Evolutionary conservation across 352 stramenopile genomes (phyloP), one percentile per base, ranked within the genome.

Genomic region (Phytophthora capsici): DNA sequence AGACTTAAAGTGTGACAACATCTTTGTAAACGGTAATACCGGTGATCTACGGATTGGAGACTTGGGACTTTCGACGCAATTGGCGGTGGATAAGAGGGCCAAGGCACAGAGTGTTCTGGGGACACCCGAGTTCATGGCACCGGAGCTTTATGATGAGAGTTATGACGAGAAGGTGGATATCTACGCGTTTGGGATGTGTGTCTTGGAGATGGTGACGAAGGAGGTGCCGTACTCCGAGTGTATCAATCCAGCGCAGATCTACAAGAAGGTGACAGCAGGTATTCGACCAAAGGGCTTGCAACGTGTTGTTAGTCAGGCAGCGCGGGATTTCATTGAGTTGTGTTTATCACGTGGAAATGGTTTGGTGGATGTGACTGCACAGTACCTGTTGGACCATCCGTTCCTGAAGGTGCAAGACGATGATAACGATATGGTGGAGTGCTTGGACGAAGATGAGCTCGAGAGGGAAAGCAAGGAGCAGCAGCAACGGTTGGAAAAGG

Each of bases 91-190:
- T 65, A 94, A 90, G 59, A 74, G 83, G 20, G 84, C 78, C 1
- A 85, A 87, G 57, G 87, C 88, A 13, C 90, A 94, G 57, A 98
- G 92, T 77, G 96, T 99, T 32, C 78, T 99, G 6, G 98, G 98
- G 7, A 99, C 98, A 53, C 98, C 98, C 6, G 98, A 99, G 74
- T 99, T 99, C 69, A 99, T 99, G 98, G 97, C 98, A 2, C 98
- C 98, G 0, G 98, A 99, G 70, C 84, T 99, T 25, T 99, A 99
- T 71, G 97, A 99, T 53, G 97, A 99, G 72, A 96, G 80, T 50
- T 99, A 99, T 71, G 94, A 99, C 59, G 96, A 99, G 69, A 99
- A 99, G 68, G 95, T 95, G 23, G 86, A 96, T 49, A 90, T 99
- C 57, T 99, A 99, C 70, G 97, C 98, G 16, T 99, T 99, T 80